Evolutionary conservation across 306 rosid species (phyloP).

Genomic region (Herpetospermum pedunculosum): DNA sequence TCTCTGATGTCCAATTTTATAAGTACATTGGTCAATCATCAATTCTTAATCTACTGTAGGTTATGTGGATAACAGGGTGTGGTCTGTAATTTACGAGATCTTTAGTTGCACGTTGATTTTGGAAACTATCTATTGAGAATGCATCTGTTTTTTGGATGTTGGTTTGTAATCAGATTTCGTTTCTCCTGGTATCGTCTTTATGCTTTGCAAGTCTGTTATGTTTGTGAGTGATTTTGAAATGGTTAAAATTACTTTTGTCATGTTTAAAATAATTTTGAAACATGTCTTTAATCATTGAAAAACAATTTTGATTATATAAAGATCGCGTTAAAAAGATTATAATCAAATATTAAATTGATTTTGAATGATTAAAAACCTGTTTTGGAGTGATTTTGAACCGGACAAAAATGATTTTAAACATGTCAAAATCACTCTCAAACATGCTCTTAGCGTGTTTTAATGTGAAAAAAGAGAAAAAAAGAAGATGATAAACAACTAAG

Average conservation of each 20-base stretch:
- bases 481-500: no score
- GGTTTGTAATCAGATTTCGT: neutral
- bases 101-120: neutral
- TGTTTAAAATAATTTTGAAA: no score
- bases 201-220: neutral
- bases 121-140: neutral
- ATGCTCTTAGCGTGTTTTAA: neutral
- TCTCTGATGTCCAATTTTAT: neutral
- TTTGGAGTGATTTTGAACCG: no score
- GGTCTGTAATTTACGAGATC: neutral
- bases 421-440: no score
- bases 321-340: no score
- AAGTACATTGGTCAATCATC: neutral
- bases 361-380: no score
- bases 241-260: no score
- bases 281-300: no score
- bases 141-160: neutral
- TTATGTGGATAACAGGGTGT: neutral
- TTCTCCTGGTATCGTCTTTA: neutral
- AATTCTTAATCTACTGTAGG: neutral
- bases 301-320: no score
- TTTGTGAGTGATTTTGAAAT: no score
- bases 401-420: no score
- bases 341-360: no score
- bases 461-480: neutral